Conservation (phyloP, 768 basidiomycete genomes). For the Chlorophyllum brunneum region DNA sequence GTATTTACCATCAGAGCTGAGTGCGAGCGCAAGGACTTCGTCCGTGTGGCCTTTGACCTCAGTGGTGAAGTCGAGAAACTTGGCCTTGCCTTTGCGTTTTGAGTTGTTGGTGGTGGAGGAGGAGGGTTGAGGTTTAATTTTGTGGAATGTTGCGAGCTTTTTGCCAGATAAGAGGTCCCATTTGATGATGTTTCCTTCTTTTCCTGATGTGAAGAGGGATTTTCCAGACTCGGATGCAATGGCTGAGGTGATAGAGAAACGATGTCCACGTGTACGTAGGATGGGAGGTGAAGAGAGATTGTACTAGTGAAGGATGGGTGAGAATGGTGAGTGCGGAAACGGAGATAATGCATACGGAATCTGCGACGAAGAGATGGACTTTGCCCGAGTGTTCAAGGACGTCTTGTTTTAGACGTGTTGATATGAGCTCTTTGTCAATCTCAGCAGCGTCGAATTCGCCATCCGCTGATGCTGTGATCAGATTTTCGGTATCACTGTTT, state of each 20-base stretch:
- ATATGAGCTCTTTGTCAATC: conserved; percentile 90
- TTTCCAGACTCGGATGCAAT: conserved; percentile 68
- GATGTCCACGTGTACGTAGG: conserved; percentile 69
- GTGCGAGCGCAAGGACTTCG: conserved; percentile 77
- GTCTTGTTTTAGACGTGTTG: conserved; percentile 86
- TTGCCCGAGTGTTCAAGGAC: conserved; percentile 88
- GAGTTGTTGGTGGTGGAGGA: neutral
- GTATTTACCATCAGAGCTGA: conserved; percentile 81
- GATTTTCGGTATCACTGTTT: neutral
- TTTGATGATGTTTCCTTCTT: conserved; percentile 87
- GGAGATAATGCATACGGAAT: conserved; percentile 44
- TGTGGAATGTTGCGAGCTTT: conserved; percentile 55
- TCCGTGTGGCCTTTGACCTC: conserved; percentile 77
- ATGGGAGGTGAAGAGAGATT: conserved; percentile 48
- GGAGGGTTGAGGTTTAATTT: conserved; percentile 38
- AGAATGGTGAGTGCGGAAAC: neutral
- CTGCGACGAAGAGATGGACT: conserved; percentile 77
- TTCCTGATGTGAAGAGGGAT: conserved; percentile 84
- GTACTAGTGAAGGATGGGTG: conserved; percentile 44
- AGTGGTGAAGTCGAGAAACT: conserved; percentile 44
- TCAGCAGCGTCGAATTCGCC: conserved; percentile 95
- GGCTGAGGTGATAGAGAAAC: conserved; percentile 78
- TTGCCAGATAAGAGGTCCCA: conserved; percentile 73
- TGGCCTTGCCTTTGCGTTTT: conserved; percentile 44
- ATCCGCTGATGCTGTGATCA: conserved; percentile 47